Evolutionary conservation across 2,329 filamentous ascomycete genomes (phyloP), one percentile per base, ranked within the genome.

Genomic region (Alternaria metachromatica): DNA sequence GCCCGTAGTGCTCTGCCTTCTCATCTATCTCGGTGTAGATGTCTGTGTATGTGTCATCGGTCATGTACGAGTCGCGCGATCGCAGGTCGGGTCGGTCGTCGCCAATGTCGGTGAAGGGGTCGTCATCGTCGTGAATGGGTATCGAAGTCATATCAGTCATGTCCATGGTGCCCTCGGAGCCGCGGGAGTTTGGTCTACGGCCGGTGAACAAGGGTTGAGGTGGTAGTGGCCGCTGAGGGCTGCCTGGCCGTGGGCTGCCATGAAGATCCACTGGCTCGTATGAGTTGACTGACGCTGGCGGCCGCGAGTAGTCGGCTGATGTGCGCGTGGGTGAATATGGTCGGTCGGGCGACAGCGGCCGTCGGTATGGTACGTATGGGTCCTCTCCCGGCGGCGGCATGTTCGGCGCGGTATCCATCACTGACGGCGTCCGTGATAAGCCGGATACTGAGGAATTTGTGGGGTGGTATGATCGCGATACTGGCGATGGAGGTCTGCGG

Each of bases 231-330:
- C 95, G 87, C 70, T 93, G 88, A 11, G 94, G 93, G 76, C 93
- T 96, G 4, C 94, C 92, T 13, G 96, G 95, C 62, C 96, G 85
- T 7, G 96, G 94, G 65, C 89, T 94, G 53, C 96, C 96, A 74
- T 98, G 95, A 63, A 98, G 82, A 72, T 97, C 94, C 21, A 90
- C 86, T 0, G 94, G 93, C 80, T 98, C 96, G 80, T 96, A 98
- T 5, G 89, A 86, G 23, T 90, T 83, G 68, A 85, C 89, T 1
- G 89, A 88, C 1, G 92, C 88, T 3, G 93, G 90, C 9, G 92
- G 91, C 55, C 92, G 87, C 26, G 86, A 80, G 80, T 92, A 93
- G 64, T 94, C 92, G 30, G 83, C 82, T 4, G 84, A 84, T 21
- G 77, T 82, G 62, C 77, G 71, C 15, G 85, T 84, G 12, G 87